Evolutionary conservation across 129 eudicot genomes (phyloP).

Genomic region (Flaveria sonorensis): DNA sequence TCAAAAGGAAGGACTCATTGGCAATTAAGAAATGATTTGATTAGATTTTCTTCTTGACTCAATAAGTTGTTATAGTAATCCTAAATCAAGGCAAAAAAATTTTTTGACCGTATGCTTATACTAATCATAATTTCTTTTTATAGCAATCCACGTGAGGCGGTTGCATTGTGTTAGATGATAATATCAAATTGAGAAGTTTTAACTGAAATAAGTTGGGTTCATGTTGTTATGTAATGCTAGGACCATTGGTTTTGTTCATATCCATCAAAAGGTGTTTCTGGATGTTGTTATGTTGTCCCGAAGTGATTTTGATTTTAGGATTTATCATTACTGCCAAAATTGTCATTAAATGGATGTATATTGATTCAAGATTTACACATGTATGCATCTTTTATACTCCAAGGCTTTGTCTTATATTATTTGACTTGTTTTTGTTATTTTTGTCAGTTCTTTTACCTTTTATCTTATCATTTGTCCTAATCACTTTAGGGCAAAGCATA

Average conservation of each 20-base stretch:
- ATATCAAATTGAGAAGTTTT: neutral
- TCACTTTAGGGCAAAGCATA: too few species aligned
- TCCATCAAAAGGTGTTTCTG: constrained; percentile 26
- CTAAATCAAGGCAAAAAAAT: too few species aligned
- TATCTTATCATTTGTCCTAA: neutral
- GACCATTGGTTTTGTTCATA: constrained; percentile 27
- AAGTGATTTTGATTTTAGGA: constrained; percentile 22
- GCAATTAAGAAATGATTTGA: too few species aligned
- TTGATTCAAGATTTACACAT: constrained; percentile 21
- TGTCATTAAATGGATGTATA: constrained; percentile 23
- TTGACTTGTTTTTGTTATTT: neutral
- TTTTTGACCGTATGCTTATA: neutral
- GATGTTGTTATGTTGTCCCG: constrained; percentile 31
- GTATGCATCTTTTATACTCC: neutral
- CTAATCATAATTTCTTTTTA: neutral
- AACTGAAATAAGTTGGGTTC: constrained; percentile 17
- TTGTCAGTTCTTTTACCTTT: neutral
- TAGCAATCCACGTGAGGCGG: neutral
- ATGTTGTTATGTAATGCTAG: constrained; percentile 11
- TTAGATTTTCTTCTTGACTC: too few species aligned
- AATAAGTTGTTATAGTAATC: too few species aligned
- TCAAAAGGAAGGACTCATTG: too few species aligned
- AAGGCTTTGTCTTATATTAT: too few species aligned
- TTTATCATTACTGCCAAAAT: constrained; percentile 24
- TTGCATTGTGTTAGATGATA: neutral